phyloP scores from a whole-genome alignment of 1,139 yeast genomes.

The Kurtzmaniella natalensis region DNA sequence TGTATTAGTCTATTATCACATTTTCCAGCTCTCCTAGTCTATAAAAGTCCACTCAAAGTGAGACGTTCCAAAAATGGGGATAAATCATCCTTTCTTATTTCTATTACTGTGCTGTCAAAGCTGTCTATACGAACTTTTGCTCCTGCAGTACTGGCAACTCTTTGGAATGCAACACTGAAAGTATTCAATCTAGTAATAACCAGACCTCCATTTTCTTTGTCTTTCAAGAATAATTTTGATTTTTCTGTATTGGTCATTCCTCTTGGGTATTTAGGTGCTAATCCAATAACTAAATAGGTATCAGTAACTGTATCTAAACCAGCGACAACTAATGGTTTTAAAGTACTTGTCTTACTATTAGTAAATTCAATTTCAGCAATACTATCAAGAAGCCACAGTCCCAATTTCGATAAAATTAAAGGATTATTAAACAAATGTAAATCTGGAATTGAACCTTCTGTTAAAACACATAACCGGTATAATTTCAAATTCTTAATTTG shows the following conservation, averaged over 20 bases:
- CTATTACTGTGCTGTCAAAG: constrained; percentile 91
- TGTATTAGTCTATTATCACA: neutral
- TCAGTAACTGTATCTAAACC: constrained; percentile 70
- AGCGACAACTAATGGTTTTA: constrained; percentile 85
- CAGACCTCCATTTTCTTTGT: constrained; percentile 29
- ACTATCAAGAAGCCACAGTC: constrained; percentile 88
- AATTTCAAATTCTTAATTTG: constrained; percentile 74
- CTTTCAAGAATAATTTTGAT: constrained; percentile 32
- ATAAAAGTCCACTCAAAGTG: constrained; percentile 39
- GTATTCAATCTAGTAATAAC: constrained; percentile 55
- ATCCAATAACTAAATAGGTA: constrained; percentile 84
- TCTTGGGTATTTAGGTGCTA: constrained; percentile 79
- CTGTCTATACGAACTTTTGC: constrained; percentile 91
- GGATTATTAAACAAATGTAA: constrained; percentile 79
- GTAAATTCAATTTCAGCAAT: constrained; percentile 71
- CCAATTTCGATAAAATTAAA: constrained; percentile 74
- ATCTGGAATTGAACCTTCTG: constrained; percentile 78
- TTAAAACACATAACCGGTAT: constrained; percentile 81
- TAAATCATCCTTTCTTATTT: constrained; percentile 81
- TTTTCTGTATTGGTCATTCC: constrained; percentile 46
- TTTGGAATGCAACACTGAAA: constrained; percentile 87
- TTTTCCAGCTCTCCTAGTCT: constrained; percentile 6
- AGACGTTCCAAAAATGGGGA: constrained; percentile 82
- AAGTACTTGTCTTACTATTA: constrained; percentile 35
- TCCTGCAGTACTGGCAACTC: constrained; percentile 74